Base-by-base conservation (phyloP, 768 basidiomycete genomes). In the Neoboletus brunneissimus region DNA sequence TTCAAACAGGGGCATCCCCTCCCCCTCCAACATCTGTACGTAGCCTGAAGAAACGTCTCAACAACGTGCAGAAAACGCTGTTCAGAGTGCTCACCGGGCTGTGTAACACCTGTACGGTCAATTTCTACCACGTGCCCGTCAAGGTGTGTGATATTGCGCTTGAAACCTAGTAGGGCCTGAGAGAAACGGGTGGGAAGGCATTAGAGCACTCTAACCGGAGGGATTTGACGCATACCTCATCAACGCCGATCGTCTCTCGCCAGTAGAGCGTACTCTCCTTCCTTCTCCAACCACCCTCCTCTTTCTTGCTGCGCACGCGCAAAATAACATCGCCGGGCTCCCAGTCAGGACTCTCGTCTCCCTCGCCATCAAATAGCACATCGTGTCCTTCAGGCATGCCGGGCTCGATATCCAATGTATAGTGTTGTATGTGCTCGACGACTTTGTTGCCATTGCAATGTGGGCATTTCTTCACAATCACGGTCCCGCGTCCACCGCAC, bases 101-200 rank as follows among this genome's bases (percentile, higher is more conserved):
- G 97, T 38, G 97, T 98, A 1, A 96, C 91, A 16, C 86, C 88
- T 40, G 79, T 77, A 51, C 94, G 81, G 40, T 79, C 78, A 11
- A 98, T 74, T 49, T 79, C 76, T 37, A 98, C 81, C 31, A 78
- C 73, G 67, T 89, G 89, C 5, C 94, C 96, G 66, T 98, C 97
- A 56, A 99, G 79, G 73, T 95, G 94, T 4, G 89, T 93, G 53
- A 99, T 72, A 66, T 94, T 94, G 40, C 86, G 85, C 67, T 93
- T 82, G 74, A 99, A 98, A n/a, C 97, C 97, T 25, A 99, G 79
- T n/a, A 98, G 74, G 15, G 96, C 95, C 95, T 98, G 45, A 15
- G n/a, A 43, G 38, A 49, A 11, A 34, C 4, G 15, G 13, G 20
- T 29, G 54, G 42, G 55, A 45, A 48, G 59, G 34, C 38, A 13